Base-by-base conservation (phyloP, 768 basidiomycete species). In the Boletellus ananas region DNA sequence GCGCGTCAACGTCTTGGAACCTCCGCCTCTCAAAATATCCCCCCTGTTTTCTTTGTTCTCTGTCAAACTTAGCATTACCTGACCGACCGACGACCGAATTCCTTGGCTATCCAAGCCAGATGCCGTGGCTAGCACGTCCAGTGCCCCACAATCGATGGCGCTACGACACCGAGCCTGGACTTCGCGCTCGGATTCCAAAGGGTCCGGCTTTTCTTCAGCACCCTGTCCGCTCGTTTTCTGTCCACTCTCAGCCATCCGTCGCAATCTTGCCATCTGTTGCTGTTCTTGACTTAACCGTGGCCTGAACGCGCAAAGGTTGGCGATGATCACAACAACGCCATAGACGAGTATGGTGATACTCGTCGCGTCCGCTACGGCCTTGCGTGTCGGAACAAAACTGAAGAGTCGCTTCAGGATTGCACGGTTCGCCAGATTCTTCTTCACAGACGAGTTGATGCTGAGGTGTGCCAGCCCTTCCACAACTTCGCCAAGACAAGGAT, bases 391-490 rank as follows among this genome's bases (percentile, higher is more conserved):
- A 44, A 83, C 69, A 36, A 85, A 71, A 16, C 77, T 63, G 60
- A 85, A 82, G 8, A 86, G 74, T 42, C 70, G 69, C 44, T 71
- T 72, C 40, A 91, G 74, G 64, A 91, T 83, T 0, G 71, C 16
- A 55, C 84, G 76, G 14, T 69, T 71, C 7, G 84, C 79, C 44
- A 94, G 67, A 21, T 57, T 62, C 51, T 87, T 83, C 62, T 90
- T 87, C 50, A 87, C 74, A 2, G 65, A 52, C 1, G 87, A 74
- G 56, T 82, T 77, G 42, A 78, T 70, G 50, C 83, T 89, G 49
- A 92, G 79, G 67, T 94, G 87, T n/a, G 87, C 89, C 43, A 96
- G 71, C 0, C 86, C 91, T 70, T 96, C 94, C 13, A 94, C 74
- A 4, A 83, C 84, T 53, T 92, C 85, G 8, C 74, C 69, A 14